Base-by-base conservation (phyloP, 208 protist genomes). In the Leishmania major region DNA sequence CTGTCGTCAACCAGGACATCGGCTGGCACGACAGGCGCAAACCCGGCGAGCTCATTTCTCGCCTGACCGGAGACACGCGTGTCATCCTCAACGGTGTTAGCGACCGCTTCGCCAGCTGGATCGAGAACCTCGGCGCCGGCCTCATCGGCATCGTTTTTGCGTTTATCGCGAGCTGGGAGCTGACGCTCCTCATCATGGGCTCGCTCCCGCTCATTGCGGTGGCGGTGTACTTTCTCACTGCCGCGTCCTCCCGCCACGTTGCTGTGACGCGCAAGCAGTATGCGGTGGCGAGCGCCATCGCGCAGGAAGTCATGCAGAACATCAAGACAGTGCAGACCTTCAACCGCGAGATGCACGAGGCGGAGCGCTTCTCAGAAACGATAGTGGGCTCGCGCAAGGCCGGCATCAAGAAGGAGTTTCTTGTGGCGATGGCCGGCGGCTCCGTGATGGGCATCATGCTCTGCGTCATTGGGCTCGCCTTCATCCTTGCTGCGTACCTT, bases 81-180 rank as follows among this genome's bases (percentile, higher is more conserved):
- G 87, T 97, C 43, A 83, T 97, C 17, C 91, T 96, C 78, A 96
- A 96, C 80, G 96, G 92, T 70, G 95, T 97, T 72, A 95, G 95
- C 85, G 94, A 97, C 77, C 95, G 95, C 79, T 84, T 97, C 64
- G 87, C 91, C 13, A 84, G 89, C 55, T 90, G 91, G 72, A 86
- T 97, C 62, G 79, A 90, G 78, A 91, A 94, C 81, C 28, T 91
- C 3, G 84, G 87, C 67, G 95, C 92, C 80, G 93, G 94, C 49
- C 8, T 98, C n/a, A 79, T 94, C 66, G 96, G 94, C 37, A 92
- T 96, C 87, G 76, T 91, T 49, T 94, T 98, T 77, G 92, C 89
- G 17, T 94, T 96, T 75, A 84, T 93, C 43, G 78, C 90, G 25
- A 90, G 83, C 73, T 96, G 93, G 93, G 89, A 95, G 83, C 83